Evolutionary conservation across 352 stramenopile species (phyloP).

Genomic region (Thalassiosira livingstoniorum): DNA sequence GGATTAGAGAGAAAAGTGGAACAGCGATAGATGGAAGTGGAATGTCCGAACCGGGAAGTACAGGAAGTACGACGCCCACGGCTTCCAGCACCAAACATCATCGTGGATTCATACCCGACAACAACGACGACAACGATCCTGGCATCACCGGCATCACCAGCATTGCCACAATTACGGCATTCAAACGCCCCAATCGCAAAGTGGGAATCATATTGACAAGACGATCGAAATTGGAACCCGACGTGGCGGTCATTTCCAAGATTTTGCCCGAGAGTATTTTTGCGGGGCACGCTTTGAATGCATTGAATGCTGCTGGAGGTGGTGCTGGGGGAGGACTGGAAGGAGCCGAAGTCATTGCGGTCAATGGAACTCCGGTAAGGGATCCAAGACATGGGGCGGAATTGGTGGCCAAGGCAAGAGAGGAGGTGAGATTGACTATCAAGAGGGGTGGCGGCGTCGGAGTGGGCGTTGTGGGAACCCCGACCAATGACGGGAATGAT

Average conservation of each 20-base stretch:
- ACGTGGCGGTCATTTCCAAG: slow-evolving; percentile 51
- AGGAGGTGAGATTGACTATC: slow-evolving; percentile 60
- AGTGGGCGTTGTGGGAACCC: neutral
- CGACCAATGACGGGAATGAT: neutral
- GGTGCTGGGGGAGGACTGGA: slow-evolving; percentile 28
- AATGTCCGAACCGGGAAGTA: no score
- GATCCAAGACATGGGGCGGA: slow-evolving; percentile 60
- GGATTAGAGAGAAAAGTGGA: no score
- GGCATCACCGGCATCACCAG: neutral
- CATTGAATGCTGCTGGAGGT: neutral
- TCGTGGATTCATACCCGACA: neutral
- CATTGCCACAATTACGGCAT: slow-evolving; percentile 54
- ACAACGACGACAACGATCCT: neutral
- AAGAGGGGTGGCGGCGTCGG: slow-evolving; percentile 24
- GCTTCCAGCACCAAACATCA: neutral
- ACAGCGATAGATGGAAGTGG: no score
- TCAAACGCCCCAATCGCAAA: slow-evolving; percentile 61
- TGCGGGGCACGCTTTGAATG: slow-evolving; percentile 21
- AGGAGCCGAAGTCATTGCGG: slow-evolving; percentile 58
- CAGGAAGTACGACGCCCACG: no score
- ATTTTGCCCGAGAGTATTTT: slow-evolving; percentile 64
- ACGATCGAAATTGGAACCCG: slow-evolving; percentile 25
- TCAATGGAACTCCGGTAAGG: slow-evolving; percentile 60
- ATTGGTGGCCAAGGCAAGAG: slow-evolving; percentile 49
- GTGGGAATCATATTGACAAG: slow-evolving; percentile 63